Conservation (phyloP, 2,329 filamentous ascomycete species). For the Arthroderma sp. region DNA sequence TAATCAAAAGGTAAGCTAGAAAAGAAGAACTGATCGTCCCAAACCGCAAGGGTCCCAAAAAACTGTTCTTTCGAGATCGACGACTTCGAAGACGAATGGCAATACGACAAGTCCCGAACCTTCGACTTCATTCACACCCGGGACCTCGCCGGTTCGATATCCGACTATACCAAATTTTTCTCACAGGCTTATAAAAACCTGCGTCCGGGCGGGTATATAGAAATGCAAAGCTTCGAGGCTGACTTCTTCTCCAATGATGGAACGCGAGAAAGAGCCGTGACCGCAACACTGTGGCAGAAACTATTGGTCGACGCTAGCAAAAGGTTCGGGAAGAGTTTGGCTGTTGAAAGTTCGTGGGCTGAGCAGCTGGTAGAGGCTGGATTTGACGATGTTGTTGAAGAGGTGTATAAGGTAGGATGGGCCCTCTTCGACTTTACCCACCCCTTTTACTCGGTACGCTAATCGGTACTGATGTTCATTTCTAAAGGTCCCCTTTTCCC, state of each 20-base stretch:
- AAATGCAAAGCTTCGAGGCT: slow-evolving; percentile 23
- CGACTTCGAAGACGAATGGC: slow-evolving; percentile 18
- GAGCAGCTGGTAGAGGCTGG: slow-evolving; percentile 20
- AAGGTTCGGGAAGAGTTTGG: slow-evolving; percentile 23
- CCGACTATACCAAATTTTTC: slow-evolving; percentile 21
- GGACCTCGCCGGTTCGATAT: slow-evolving; percentile 7
- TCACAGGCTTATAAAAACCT: slow-evolving; percentile 21
- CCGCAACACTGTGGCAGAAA: slow-evolving; percentile 18
- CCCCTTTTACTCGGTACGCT: background rate
- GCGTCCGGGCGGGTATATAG: slow-evolving; percentile 25
- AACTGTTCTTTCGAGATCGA: slow-evolving; percentile 19
- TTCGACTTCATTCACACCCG: slow-evolving; percentile 10
- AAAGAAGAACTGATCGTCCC: background rate
- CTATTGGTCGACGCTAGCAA: slow-evolving; percentile 19
- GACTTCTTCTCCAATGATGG: slow-evolving; percentile 21
- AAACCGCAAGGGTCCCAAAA: slow-evolving; percentile 14
- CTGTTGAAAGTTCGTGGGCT: slow-evolving; percentile 19
- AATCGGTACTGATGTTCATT: background rate
- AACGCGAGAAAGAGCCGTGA: slow-evolving; percentile 15
- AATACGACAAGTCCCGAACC: slow-evolving; percentile 7
- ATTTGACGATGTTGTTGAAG: slow-evolving; percentile 22
- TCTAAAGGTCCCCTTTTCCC: slow-evolving; percentile 31
- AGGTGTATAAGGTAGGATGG: slow-evolving; percentile 21
- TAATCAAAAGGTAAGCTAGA: background rate
- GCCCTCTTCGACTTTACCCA: background rate